A percentile compares a stretch with the other conserved stretches of the same genome.
These are phyloP conservation scores for Inga laurina DNA, from an alignment of 306 rosid genomes.

Conservation along the genomic window DNA sequence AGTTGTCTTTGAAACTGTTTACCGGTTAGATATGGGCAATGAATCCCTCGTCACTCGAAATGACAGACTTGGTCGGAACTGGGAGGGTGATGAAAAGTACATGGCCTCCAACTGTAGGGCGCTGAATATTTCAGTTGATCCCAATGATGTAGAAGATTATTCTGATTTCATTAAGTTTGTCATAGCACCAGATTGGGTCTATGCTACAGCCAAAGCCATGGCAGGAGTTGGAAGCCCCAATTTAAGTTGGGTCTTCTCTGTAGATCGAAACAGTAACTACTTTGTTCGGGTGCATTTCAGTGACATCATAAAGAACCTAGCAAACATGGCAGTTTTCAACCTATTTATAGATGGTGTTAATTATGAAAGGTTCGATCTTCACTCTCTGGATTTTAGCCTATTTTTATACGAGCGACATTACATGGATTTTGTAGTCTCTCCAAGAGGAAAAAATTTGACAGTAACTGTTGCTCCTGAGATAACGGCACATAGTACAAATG, in stretches of 20 bases:
- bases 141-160: background rate
- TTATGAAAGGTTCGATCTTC: constrained; percentile 12
- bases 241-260: constrained; percentile 67
- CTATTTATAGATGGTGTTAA: constrained; percentile 57
- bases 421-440: constrained; percentile 62
- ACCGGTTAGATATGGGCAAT: constrained; percentile 60
- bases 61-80: background rate
- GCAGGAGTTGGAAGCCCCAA: background rate
- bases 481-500: constrained; percentile 56
- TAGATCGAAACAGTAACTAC: constrained; percentile 60
- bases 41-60: constrained; percentile 21
- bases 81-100: constrained; percentile 43
- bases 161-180: background rate
- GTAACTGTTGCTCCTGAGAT: constrained; percentile 85
- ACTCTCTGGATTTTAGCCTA: constrained; percentile 14
- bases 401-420: constrained; percentile 33
- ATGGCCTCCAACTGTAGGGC: constrained; percentile 18
- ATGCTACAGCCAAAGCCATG: constrained; percentile 57
- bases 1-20: constrained; percentile 53
- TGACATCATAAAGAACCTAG: constrained; percentile 69
- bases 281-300: constrained; percentile 80
- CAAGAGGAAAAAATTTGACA: constrained; percentile 53
- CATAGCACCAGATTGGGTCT: background rate
- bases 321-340: constrained; percentile 63
- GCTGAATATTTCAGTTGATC: background rate